A percentile compares a stretch with the other conserved stretches of the same genome.
These are phyloP conservation scores for Saccharomycopsis amapae DNA, from an alignment of 805 yeast species.

Conservation along the genomic window DNA sequence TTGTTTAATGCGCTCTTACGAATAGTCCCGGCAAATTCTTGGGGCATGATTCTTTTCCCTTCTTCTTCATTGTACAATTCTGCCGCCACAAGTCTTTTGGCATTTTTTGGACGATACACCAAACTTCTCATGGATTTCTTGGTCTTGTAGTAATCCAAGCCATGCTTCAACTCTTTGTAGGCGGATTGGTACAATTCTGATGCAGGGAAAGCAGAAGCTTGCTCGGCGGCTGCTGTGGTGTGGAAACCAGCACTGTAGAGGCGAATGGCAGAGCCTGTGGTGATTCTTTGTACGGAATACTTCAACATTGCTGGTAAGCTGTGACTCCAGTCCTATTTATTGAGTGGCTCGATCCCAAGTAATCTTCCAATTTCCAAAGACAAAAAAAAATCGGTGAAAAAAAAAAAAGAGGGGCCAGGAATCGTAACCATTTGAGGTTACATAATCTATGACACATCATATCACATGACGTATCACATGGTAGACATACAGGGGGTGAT, in stretches of 20 bases:
- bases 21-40: slow-evolving; percentile 28
- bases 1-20: slow-evolving; percentile 15
- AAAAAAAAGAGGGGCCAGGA: too few species aligned
- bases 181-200: background rate
- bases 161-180: slow-evolving; percentile 26
- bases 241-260: background rate
- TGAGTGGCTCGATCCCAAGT: background rate
- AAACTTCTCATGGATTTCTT: slow-evolving; percentile 30
- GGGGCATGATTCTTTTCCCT: slow-evolving; percentile 30
- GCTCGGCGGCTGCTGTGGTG: background rate
- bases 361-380: background rate
- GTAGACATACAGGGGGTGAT: too few species aligned
- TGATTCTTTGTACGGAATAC: background rate
- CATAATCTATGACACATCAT: too few species aligned
- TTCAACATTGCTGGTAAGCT: background rate
- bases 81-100: slow-evolving; percentile 31
- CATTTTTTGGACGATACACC: slow-evolving; percentile 36
- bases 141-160: slow-evolving; percentile 31
- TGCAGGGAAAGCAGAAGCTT: background rate
- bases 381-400: too few species aligned
- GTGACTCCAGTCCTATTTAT: background rate
- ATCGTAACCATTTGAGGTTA: too few species aligned
- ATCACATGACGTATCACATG: too few species aligned
- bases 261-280: background rate
- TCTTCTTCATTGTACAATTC: slow-evolving; percentile 34